Percentiles rank a stretch among this genome's conserved stretches.
Evolutionary conservation across 306 rosid genomes (phyloP).

Genomic region (Alnus glutinosa): DNA sequence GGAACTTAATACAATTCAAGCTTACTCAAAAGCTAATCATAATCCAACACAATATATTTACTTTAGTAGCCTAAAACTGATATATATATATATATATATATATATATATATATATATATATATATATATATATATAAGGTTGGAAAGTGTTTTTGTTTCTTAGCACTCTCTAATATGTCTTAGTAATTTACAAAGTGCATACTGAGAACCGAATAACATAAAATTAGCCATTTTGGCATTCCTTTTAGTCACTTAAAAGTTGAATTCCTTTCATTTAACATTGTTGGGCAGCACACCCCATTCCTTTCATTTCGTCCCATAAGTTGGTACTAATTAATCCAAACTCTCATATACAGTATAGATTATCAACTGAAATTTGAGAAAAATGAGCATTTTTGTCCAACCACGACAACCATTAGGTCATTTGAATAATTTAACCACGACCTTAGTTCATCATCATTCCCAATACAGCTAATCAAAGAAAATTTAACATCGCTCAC

Average conservation of each 20-base stretch:
- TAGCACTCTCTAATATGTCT: too few species aligned
- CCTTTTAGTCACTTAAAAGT: background rate
- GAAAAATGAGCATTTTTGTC: conserved; percentile 4
- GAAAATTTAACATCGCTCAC: conserved; percentile 39
- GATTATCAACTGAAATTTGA: too few species aligned
- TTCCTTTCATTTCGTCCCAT: background rate
- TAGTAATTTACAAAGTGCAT: too few species aligned
- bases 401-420: conserved; percentile 21
- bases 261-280: background rate
- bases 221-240: too few species aligned
- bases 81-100: too few species aligned
- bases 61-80: too few species aligned
- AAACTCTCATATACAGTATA: background rate
- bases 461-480: conserved; percentile 16
- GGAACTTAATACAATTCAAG: too few species aligned
- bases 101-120: too few species aligned
- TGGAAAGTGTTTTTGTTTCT: too few species aligned
- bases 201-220: background rate
- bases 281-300: background rate
- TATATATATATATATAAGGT: too few species aligned
- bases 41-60: too few species aligned
- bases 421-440: conserved; percentile 9
- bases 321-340: background rate
- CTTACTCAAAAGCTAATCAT: too few species aligned
- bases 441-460: conserved; percentile 14